Evolutionary conservation across 768 basidiomycete species (phyloP), one percentile per base, ranked within the genome.

Genomic region (Boletus tylopilopsis): DNA sequence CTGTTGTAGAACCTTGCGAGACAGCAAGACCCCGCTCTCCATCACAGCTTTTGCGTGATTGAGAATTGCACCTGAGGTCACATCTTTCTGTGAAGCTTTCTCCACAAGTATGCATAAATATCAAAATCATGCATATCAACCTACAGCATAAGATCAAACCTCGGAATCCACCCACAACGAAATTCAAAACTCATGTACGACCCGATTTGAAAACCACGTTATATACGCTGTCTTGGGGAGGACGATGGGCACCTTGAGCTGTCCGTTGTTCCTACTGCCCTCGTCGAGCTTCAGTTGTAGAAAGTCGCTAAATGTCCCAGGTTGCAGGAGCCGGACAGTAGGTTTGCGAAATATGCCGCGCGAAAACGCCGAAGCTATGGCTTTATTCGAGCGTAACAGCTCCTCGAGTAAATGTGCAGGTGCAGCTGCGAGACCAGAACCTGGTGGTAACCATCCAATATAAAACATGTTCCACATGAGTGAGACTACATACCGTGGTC

Each of bases 251-350:
- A 64, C 51, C 13, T 63, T 30, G 29, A 30, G 7, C 33, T 58
- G 56, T 12, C 53, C 56, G 4, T 47, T 8, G 15, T 19, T 37
- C 0, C 27, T 23, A 3, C 40, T 40, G 5, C 45, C 36, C 40
- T 45, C 42, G 27, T 63, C 56, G 15, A 43, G 40, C 13, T 37
- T 61, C 27, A 49, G 30, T 25, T 45, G 53, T 15, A 56, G 51
- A 30, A 53, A 64, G 1, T 44, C 59, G 13, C 47, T 49, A 33
- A 63, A 63, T 6, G 62, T 61, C 15, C 56, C 59, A 6, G 40
- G 10, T 34, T 38, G 32, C 18, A 63, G 51, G 10, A 64, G 45
- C 27, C 62, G 49, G 22, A 63, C 36, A 21, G 59, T 58, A 19
- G 59, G 62, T n/a, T 44, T 40, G 27, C 55, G 35, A 4, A 57